Conservation (phyloP, 2,329 filamentous ascomycete species). For the Verticillium nonalfalfae region DNA sequence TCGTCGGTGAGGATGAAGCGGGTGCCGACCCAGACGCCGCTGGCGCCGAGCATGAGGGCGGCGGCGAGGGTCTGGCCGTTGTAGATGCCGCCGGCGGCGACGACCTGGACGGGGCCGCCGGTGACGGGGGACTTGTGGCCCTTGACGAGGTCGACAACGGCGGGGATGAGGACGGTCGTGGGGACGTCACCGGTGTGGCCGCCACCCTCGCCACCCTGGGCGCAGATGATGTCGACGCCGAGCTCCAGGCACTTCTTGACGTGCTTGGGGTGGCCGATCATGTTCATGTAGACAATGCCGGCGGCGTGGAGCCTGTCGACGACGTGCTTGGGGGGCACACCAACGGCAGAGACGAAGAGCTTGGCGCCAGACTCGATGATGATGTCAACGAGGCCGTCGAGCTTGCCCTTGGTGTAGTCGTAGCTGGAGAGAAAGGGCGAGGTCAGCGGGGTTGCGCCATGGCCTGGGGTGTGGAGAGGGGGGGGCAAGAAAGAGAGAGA, state of each 20-base stretch:
- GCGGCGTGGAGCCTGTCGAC: conserved; percentile 85
- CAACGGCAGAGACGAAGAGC: conserved; percentile 95
- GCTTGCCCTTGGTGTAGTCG: conserved; percentile 99
- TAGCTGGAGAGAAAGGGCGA: conserved; percentile 54
- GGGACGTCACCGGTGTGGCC: conserved; percentile 94
- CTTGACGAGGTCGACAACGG: conserved; percentile 76
- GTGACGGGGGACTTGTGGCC: conserved; percentile 82
- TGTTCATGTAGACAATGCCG: conserved; percentile 98
- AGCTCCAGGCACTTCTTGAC: conserved; percentile 91
- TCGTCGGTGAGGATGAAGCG: conserved; percentile 92
- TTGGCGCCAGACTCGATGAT: conserved; percentile 87
- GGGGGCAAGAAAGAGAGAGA: too few relatives aligned
- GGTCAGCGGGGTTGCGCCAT: conserved; percentile 3
- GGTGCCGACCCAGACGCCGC: conserved; percentile 93
- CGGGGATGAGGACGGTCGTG: conserved; percentile 86
- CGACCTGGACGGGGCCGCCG: conserved; percentile 79
- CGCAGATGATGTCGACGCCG: conserved; percentile 94
- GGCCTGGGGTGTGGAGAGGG: neutral
- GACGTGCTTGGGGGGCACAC: conserved; percentile 80
- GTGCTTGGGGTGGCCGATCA: conserved; percentile 99
- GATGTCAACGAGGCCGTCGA: conserved; percentile 82
- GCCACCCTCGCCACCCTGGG: conserved; percentile 95
- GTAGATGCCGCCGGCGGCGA: conserved; percentile 91
- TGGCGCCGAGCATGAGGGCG: conserved; percentile 85
- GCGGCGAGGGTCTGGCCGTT: conserved; percentile 88